Base-by-base conservation (phyloP, 768 basidiomycete genomes). In the Punctularia strigosozonata region DNA sequence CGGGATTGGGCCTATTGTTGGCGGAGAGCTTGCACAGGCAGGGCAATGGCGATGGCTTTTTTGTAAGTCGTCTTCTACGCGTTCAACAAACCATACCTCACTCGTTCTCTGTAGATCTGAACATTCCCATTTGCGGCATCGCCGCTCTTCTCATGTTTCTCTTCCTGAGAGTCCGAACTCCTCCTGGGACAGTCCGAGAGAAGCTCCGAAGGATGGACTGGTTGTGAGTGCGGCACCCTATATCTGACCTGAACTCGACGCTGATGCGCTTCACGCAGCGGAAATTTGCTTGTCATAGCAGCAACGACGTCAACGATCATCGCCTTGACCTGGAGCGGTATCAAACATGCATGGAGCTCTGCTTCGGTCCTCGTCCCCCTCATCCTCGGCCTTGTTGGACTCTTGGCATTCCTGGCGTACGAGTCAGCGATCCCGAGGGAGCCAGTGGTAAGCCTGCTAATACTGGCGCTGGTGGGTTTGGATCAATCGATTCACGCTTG, bases 361-460 rank as follows among this genome's bases (percentile, higher is more conserved):
- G 44, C 25, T 17, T 40, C 41, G n/a, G 46, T 56, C n/a, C 45
- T 61, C 18, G 54, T 50, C 2, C 60, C 61, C 0, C 50, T 62
- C n/a, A 38, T 56, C 14, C 15, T 58, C 25, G 61, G 61, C 2
- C 14, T 51, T 8, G 36, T 45, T 21, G 54, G 55, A 5, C 38
- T 59, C 17, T 45, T 36, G 15, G 42, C 35, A 4, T 60, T 57
- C 37, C 26, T 59, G 17, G 25, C 43, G 15, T 43, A 51, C 41
- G 59, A 62, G 38, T 30, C 34, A 3, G 20, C n/a, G 3, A 43
- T 47, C 22, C 45, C 37, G 6, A 25, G 28, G 23, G 13, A 25
- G 50, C 43, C 43, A 24, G 31, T 40, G 45, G 43, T 42, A 42
- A 14, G 42, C 25, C 20, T 15, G 22, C 23, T 12, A 21, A 13